Conservation (phyloP, 306 rosid genomes). For the Trifolium dubium region DNA sequence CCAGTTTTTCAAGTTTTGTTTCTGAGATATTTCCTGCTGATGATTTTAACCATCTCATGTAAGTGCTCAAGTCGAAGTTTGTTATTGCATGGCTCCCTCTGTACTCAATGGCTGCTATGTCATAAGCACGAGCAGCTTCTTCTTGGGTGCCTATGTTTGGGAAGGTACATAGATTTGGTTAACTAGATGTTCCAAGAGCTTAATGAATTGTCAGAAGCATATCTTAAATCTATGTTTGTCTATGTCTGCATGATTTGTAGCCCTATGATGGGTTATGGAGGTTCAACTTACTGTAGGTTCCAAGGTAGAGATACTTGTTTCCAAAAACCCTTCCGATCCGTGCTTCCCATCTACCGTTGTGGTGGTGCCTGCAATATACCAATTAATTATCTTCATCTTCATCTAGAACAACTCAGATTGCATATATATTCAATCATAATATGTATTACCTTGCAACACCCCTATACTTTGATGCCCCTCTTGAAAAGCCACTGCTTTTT, state of each 20-base stretch:
- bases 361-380: constrained; percentile 66
- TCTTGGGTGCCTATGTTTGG: constrained; percentile 63
- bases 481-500: constrained; percentile 87
- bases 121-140: constrained; percentile 84
- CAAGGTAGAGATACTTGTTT: constrained; percentile 88
- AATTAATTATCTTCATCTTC: constrained; percentile 14
- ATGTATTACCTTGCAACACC: constrained; percentile 78
- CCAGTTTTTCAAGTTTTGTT: constrained; percentile 38
- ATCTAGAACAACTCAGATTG: not conserved
- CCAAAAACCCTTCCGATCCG: constrained; percentile 85
- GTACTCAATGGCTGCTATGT: constrained; percentile 79
- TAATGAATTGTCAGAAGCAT: not conserved
- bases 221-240: not conserved
- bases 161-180: constrained; percentile 20
- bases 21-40: constrained; percentile 32
- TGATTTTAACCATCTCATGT: constrained; percentile 74
- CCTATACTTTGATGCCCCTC: constrained; percentile 82
- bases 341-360: constrained; percentile 93
- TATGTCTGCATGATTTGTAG: constrained; percentile 16
- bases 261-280: not conserved
- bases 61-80: constrained; percentile 71
- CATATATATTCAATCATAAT: not conserved
- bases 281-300: constrained; percentile 66
- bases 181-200: not conserved
- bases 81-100: constrained; percentile 79